Base-by-base conservation (phyloP, 768 basidiomycete species). In the Mycena indigotica region DNA sequence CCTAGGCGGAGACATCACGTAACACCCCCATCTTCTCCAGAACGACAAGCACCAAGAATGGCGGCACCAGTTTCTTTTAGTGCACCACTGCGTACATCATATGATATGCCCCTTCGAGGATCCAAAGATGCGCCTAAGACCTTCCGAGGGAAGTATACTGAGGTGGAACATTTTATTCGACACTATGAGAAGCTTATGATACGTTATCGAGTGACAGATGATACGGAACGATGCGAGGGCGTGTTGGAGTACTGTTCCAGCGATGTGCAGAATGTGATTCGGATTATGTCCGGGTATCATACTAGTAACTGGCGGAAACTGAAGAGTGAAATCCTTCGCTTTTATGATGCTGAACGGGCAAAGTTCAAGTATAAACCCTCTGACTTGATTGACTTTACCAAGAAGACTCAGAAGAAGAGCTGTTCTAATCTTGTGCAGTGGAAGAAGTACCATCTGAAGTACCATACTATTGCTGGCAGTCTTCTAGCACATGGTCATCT, bases 141-240 rank as follows among this genome's bases (percentile, higher is more conserved):
- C 5, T 66, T 67, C 48, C 55, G 53, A 40, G 67, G 67, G 1
- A 56, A 62, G 12, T 51, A 61, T 50, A 39, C 64, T 1, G 62
- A 65, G n/a, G 58, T 67, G 1, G 38, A 58, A 1, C 41, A 17
- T 3, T 67, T 67, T 56, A 26, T 67, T 17, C 28, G 52, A 2
- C 55, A 56, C 52, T 64, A 58, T 48, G 62, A 64, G 24, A 38
- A 39, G n/a, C 53, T 65, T 1, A 48, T 61, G 5, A 19, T 29
- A 2, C 50, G 58, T 23, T 50, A 55, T 29, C 29, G 50, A 17
- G 41, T 67, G 12, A 49, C 44, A 2, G 45, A 56, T 21, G 26
- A 53, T 2, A 45, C 57, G 35, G 57, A 58, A 6, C 52, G 49
- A 28, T 58, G 57, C 24, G n/a, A 48, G 12, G 2, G 3, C 24